phyloP scores from a whole-genome alignment of 768 basidiomycete species.

The Mycena galericulata region DNA sequence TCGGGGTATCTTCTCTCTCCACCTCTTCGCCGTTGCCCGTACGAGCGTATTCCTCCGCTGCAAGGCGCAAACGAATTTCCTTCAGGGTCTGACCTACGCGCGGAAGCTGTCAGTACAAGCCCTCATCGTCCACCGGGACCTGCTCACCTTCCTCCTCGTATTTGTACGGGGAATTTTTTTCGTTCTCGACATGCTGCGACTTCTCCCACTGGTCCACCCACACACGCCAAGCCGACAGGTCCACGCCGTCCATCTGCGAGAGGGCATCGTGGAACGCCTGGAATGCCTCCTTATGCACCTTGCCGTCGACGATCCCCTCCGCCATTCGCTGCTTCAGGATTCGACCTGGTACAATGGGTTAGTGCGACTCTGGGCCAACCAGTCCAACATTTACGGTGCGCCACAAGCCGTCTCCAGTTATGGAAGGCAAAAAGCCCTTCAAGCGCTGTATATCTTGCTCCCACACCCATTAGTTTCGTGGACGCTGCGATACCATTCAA shows the following conservation, averaged over 20 bases:
- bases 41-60: neutral
- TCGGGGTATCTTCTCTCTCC: slow-evolving; percentile 6
- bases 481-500: neutral
- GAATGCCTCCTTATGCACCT: neutral
- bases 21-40: neutral
- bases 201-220: neutral
- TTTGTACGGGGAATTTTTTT: slow-evolving; percentile 4
- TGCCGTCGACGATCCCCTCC: neutral
- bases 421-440: neutral
- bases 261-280: neutral
- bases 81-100: too few relatives aligned
- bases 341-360: neutral
- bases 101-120: too few relatives aligned
- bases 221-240: neutral
- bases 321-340: neutral
- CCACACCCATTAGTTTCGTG: neutral
- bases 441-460: neutral
- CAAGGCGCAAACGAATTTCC: neutral
- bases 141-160: neutral
- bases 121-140: too few relatives aligned
- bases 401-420: neutral
- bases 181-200: neutral
- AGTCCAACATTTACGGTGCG: neutral
- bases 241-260: neutral
- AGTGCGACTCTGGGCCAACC: too few relatives aligned